A percentile compares a stretch with the other conserved stretches of the same genome.
These are phyloP conservation scores for Rhizomucor pusillus DNA, from an alignment of 371 early-diverging fungal species.

Conservation along the genomic window DNA sequence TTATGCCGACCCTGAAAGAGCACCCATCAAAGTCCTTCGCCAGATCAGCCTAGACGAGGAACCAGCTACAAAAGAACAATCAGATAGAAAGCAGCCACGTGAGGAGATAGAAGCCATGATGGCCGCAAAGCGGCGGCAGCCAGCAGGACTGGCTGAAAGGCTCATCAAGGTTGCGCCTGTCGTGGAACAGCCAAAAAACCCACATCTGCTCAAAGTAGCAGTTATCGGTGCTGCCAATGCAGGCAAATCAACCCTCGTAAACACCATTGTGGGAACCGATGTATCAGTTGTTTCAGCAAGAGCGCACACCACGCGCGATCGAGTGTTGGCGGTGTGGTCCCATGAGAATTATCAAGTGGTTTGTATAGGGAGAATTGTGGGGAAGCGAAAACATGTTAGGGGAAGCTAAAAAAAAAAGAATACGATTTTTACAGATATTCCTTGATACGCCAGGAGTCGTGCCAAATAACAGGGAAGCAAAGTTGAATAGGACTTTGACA, in stretches of 20 bases:
- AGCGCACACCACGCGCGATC: conserved; percentile 76
- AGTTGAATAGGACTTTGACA: conserved; percentile 59
- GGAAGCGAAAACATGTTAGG: not conserved
- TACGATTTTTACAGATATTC: conserved; percentile 29
- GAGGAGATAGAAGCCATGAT: not conserved
- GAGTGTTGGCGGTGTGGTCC: conserved; percentile 57
- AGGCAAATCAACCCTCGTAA: conserved; percentile 79
- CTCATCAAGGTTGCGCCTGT: conserved; percentile 33
- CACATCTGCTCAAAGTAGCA: conserved; percentile 62
- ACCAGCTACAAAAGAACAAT: conserved; percentile 5
- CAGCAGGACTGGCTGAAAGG: conserved; percentile 24
- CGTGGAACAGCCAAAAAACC: conserved; percentile 61
- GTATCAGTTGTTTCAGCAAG: conserved; percentile 67
- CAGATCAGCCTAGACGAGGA: not conserved
- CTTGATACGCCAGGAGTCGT: conserved; percentile 69
- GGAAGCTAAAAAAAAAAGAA: not conserved
- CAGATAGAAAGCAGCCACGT: not conserved
- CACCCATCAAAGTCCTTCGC: not conserved
- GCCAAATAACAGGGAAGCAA: conserved; percentile 35
- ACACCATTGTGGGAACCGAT: conserved; percentile 57
- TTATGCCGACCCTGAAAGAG: not conserved
- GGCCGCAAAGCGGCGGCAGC: no score
- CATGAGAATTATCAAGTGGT: conserved; percentile 60
- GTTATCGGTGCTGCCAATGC: conserved; percentile 79
- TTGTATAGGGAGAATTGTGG: conserved; percentile 1